These are phyloP conservation scores for Kodamaea fukazawae DNA, from an alignment of 805 yeast genomes.

Conservation along the genomic window DNA sequence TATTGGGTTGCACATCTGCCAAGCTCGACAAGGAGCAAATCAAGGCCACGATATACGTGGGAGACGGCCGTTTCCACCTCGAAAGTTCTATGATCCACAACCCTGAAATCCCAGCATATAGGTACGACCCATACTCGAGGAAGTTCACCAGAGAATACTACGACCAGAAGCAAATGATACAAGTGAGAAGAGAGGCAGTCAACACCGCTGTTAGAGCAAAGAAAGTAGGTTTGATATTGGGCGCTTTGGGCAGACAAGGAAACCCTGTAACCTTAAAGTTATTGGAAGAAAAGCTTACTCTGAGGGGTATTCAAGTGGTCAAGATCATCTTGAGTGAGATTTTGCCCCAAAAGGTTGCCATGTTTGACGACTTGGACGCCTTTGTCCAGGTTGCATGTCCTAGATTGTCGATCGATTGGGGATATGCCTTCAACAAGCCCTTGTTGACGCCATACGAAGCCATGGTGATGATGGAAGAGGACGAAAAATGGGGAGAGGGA, in stretches of 20 bases:
- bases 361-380: slow-evolving; percentile 91
- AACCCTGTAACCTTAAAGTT: slow-evolving; percentile 70
- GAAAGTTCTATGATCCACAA: slow-evolving; percentile 97
- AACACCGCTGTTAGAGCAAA: slow-evolving; percentile 55
- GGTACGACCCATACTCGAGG: slow-evolving; percentile 93
- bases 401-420: slow-evolving; percentile 95
- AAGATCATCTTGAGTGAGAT: slow-evolving; percentile 87
- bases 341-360: slow-evolving; percentile 86
- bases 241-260: slow-evolving; percentile 96
- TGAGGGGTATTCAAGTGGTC: slow-evolving; percentile 64
- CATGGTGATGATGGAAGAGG: slow-evolving; percentile 80
- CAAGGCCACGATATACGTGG: slow-evolving; percentile 84
- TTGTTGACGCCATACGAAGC: slow-evolving; percentile 94
- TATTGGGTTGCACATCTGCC: slow-evolving; percentile 93
- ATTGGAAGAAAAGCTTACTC: slow-evolving; percentile 53
- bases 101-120: slow-evolving; percentile 85
- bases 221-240: slow-evolving; percentile 80
- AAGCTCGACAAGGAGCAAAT: slow-evolving; percentile 60
- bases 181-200: slow-evolving; percentile 73
- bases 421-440: slow-evolving; percentile 93
- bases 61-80: slow-evolving; percentile 94
- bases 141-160: slow-evolving; percentile 87
- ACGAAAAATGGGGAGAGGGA: slow-evolving; percentile 54
- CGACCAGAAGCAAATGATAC: slow-evolving; percentile 79
- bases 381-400: slow-evolving; percentile 99